Evolutionary conservation across 2,329 filamentous ascomycete species (phyloP).

Genomic region (Orbilia quercus): DNA sequence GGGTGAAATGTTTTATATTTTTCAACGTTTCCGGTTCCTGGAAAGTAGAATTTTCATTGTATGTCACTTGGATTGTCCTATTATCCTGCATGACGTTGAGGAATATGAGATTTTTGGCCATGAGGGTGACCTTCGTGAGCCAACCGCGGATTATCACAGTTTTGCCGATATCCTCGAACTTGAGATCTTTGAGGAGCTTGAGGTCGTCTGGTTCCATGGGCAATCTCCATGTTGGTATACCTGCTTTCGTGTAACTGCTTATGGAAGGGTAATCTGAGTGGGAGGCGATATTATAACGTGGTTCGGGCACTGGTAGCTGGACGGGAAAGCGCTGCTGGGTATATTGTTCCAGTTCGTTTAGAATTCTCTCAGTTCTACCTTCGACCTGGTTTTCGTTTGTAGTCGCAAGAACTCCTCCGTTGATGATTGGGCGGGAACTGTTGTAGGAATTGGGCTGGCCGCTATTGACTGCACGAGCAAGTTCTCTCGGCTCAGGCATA

Average conservation of each 20-base stretch:
- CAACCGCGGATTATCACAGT: conserved; percentile 58
- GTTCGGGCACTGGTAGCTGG: not conserved
- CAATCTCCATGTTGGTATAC: conserved; percentile 8
- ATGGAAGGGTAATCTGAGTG: not conserved
- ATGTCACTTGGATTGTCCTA: conserved; percentile 22
- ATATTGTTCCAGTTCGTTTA: too few species aligned
- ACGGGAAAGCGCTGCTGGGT: not conserved
- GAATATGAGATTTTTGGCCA: conserved; percentile 55
- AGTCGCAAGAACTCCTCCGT: too few species aligned
- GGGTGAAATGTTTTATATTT: conserved; percentile 34
- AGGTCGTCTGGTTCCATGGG: conserved; percentile 8
- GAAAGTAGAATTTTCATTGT: conserved; percentile 1
- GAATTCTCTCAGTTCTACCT: too few species aligned
- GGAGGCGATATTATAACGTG: not conserved
- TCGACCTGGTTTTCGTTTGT: not conserved
- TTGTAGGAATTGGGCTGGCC: too few species aligned
- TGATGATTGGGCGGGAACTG: too few species aligned
- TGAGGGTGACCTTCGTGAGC: conserved; percentile 39
- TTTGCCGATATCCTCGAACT: conserved; percentile 35
- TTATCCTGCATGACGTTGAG: conserved; percentile 27
- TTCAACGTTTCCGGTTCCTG: conserved; percentile 2
- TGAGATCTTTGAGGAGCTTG: conserved; percentile 52
- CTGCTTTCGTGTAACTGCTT: not conserved
- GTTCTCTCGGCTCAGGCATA: too few species aligned
- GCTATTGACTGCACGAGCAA: too few species aligned